A percentile compares a stretch with the other conserved stretches of the same genome.
Conservation (phyloP, 2,329 filamentous ascomycete species). For the Magnaporthiopsis rhizophila region DNA sequence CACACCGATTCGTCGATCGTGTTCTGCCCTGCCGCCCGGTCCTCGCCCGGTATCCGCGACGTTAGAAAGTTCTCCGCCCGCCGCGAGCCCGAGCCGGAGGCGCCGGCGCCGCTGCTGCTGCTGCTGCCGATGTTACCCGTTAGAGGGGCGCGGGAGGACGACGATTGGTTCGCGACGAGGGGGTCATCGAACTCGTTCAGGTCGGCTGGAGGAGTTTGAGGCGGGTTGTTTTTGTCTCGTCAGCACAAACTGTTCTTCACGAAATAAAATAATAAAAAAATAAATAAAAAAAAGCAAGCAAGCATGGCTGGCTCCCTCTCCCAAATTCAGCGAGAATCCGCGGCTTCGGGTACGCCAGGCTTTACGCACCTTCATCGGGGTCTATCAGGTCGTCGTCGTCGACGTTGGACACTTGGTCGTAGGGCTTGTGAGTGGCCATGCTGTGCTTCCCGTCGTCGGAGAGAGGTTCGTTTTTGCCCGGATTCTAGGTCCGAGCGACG, state of each 20-base stretch:
- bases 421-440: slow-evolving; percentile 34
- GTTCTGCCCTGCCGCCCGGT: slow-evolving; percentile 79
- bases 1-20: slow-evolving; percentile 97
- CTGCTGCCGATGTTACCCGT: slow-evolving; percentile 68
- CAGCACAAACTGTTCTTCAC: slow-evolving; percentile 3
- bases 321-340: no score
- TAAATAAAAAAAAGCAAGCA: no score
- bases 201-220: slow-evolving; percentile 48
- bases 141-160: slow-evolving; percentile 68
- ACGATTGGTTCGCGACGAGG: slow-evolving; percentile 46
- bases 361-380: slow-evolving; percentile 60
- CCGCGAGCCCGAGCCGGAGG: slow-evolving; percentile 29
- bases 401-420: slow-evolving; percentile 51
- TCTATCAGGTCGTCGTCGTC: slow-evolving; percentile 67
- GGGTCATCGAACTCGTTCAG: slow-evolving; percentile 93
- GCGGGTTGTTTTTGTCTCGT: background rate
- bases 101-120: background rate
- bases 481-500: no score
- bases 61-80: slow-evolving; percentile 70
- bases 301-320: no score
- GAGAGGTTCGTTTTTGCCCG: no score
- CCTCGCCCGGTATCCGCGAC: slow-evolving; percentile 83
- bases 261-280: no score
- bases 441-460: no score
- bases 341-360: slow-evolving; percentile 6